Evolutionary conservation across 2,329 filamentous ascomycete genomes (phyloP).

Genomic region (Aspergillus fumigatus): DNA sequence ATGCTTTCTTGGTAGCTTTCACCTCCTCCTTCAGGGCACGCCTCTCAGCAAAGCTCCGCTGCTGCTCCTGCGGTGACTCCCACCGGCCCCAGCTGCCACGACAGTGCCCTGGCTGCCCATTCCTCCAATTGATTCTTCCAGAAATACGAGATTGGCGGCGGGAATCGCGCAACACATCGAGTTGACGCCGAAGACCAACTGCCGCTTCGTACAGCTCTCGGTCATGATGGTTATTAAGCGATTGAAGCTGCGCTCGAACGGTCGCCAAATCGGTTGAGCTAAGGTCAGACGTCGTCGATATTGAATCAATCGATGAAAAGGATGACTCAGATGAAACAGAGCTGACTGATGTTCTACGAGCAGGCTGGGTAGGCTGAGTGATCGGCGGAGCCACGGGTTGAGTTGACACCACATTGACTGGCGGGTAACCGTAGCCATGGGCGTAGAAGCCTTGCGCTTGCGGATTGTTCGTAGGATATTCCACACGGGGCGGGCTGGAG

Average conservation of each 20-base stretch:
- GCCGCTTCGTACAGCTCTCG: constrained; percentile 33
- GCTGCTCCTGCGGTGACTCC: constrained; percentile 33
- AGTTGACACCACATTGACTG: neutral
- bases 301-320: constrained; percentile 33
- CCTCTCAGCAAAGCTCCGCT: constrained; percentile 25
- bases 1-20: constrained; percentile 34
- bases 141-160: constrained; percentile 27
- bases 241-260: constrained; percentile 32
- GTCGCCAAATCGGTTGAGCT: constrained; percentile 32
- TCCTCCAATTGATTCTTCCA: constrained; percentile 19
- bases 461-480: constrained; percentile 13
- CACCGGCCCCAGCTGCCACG: constrained; percentile 30
- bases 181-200: constrained; percentile 32
- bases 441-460: constrained; percentile 12
- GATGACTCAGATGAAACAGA: constrained; percentile 32
- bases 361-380: constrained; percentile 12
- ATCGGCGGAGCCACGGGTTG: constrained; percentile 1
- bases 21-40: constrained; percentile 35
- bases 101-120: constrained; percentile 8
- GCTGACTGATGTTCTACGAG: constrained; percentile 25
- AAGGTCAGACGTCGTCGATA: constrained; percentile 35
- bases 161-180: constrained; percentile 30
- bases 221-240: constrained; percentile 32
- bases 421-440: constrained; percentile 5
- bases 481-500: constrained; percentile 5